Conservation (phyloP, 225 moss, liverwort and hornwort genomes). For the Straminergon stramineum region DNA sequence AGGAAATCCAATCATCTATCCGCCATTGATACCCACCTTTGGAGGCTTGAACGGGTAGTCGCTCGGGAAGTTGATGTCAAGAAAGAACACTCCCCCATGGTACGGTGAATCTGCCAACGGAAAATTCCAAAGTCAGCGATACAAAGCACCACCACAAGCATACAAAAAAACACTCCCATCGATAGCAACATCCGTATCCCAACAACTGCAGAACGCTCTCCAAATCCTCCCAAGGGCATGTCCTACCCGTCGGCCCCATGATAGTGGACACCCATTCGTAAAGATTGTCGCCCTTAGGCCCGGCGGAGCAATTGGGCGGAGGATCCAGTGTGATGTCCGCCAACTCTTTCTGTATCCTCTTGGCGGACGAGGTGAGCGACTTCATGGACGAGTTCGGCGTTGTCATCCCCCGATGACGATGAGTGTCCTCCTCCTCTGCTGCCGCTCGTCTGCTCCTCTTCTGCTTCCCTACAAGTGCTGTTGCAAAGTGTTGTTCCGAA, state of each 20-base stretch:
- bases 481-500: neutral
- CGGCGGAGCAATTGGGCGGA: constrained; percentile 97
- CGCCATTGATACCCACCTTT: constrained; percentile 38
- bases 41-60: constrained; percentile 99
- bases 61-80: constrained; percentile 95
- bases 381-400: constrained; percentile 42
- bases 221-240: neutral
- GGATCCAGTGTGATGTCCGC: constrained; percentile 97
- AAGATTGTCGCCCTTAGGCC: constrained; percentile 95
- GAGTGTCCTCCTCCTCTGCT: neutral
- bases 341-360: constrained; percentile 98
- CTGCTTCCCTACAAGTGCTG: neutral
- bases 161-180: neutral
- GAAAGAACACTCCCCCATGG: constrained; percentile 94
- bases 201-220: neutral
- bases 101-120: constrained; percentile 78
- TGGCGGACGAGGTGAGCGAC: constrained; percentile 92
- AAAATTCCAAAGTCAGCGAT: neutral
- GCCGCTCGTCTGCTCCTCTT: neutral
- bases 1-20: neutral
- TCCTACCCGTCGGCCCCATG: constrained; percentile 86
- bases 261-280: constrained; percentile 99
- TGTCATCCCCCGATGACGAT: constrained; percentile 20
- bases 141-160: neutral
- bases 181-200: neutral